Percentiles rank a stretch among this genome's conserved stretches.
Evolutionary conservation across 352 stramenopile genomes (phyloP).

Genomic region (Pythium brachiatum): DNA sequence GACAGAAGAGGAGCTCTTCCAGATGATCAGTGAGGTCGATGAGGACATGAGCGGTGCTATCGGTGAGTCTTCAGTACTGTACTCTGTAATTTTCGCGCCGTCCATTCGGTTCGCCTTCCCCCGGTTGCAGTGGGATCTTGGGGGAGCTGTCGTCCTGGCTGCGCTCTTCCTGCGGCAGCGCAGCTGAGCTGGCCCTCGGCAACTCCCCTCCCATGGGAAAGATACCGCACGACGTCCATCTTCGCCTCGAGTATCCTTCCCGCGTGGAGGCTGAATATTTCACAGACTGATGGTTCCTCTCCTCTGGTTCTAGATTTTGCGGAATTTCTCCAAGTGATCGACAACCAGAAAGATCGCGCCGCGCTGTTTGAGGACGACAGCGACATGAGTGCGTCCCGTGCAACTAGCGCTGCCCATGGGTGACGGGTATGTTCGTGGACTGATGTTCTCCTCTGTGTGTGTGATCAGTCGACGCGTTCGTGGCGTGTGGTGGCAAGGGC

Average conservation of each 20-base stretch:
- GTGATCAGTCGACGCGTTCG: conserved; percentile 91
- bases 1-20: conserved; percentile 98
- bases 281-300: no score
- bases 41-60: conserved; percentile 95
- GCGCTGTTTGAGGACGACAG: conserved; percentile 96
- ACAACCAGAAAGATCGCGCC: conserved; percentile 96
- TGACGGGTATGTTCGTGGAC: not conserved
- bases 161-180: not conserved
- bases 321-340: conserved; percentile 98
- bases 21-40: conserved; percentile 93
- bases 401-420: no score
- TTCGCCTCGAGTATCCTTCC: no score
- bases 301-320: conserved; percentile 88
- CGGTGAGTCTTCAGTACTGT: conserved; percentile 25
- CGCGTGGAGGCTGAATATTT: no score
- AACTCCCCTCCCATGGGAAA: not conserved
- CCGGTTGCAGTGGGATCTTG: not conserved
- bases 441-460: not conserved
- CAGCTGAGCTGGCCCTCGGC: not conserved
- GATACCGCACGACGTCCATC: not conserved
- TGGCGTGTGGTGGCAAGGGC: conserved; percentile 92
- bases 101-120: not conserved
- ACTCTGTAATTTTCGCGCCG: not conserved
- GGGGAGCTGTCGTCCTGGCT: not conserved
- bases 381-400: conserved; percentile 86